Percentiles rank a stretch among this genome's conserved stretches.
phyloP scores from a whole-genome alignment of 768 basidiomycete genomes.

The Lentinula aciculospora region DNA sequence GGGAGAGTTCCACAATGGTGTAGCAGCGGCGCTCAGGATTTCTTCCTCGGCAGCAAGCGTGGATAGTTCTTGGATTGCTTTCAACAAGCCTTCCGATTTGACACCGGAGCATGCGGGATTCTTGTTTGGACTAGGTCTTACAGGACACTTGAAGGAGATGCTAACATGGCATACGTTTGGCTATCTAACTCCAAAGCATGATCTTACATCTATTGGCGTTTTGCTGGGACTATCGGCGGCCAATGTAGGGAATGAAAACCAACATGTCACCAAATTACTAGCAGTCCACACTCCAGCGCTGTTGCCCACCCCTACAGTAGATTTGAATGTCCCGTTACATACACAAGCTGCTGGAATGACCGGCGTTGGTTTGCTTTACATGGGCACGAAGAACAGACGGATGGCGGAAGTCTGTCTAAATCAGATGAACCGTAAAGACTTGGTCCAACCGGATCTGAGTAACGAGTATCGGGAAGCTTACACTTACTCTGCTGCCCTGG shows the following conservation, averaged over 20 bases:
- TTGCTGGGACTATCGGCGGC: slow-evolving; percentile 92
- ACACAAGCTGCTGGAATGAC: slow-evolving; percentile 87
- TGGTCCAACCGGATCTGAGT: slow-evolving; percentile 77
- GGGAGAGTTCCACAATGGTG: slow-evolving; percentile 99
- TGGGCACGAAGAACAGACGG: slow-evolving; percentile 80
- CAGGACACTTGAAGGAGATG: slow-evolving; percentile 86
- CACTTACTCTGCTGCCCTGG: slow-evolving; percentile 80
- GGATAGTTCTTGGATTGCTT: slow-evolving; percentile 93
- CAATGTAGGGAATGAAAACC: slow-evolving; percentile 78
- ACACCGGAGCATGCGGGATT: slow-evolving; percentile 97
- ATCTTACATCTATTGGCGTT: slow-evolving; percentile 89
- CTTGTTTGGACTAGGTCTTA: slow-evolving; percentile 86
- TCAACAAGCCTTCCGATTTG: slow-evolving; percentile 88
- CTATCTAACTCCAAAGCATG: slow-evolving; percentile 94
- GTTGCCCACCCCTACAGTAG: slow-evolving; percentile 79
- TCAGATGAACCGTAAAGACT: slow-evolving; percentile 75
- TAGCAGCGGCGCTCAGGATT: slow-evolving; percentile 85
- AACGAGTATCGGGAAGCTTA: slow-evolving; percentile 92
- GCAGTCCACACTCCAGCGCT: slow-evolving; percentile 93
- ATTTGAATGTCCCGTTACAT: slow-evolving; percentile 85
- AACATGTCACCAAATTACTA: slow-evolving; percentile 85
- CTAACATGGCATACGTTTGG: slow-evolving; percentile 93
- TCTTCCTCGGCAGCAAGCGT: slow-evolving; percentile 68
- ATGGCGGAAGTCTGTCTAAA: slow-evolving; percentile 91
- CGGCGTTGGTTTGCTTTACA: slow-evolving; percentile 85